phyloP scores from a whole-genome alignment of 257 asterid species.

The Rehmannia glutinosa region DNA sequence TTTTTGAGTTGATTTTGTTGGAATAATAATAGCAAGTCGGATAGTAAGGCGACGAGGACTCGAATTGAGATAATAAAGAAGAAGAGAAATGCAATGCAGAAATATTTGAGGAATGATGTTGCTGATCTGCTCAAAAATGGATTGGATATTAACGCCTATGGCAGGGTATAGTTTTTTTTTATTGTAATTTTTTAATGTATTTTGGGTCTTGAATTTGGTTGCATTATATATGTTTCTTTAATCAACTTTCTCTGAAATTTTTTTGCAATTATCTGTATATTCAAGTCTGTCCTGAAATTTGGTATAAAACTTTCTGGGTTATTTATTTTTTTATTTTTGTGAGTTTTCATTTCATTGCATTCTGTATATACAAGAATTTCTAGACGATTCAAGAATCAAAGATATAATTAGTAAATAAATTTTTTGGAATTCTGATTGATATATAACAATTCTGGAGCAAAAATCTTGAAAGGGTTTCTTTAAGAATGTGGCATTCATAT shows the following conservation, averaged over 20 bases:
- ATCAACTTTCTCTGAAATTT: not conserved
- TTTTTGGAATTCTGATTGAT: too few species aligned
- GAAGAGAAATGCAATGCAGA: conserved; percentile 77
- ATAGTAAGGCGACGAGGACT: conserved; percentile 46
- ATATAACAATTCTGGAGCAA: not conserved
- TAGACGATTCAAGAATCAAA: too few species aligned
- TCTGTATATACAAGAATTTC: not conserved
- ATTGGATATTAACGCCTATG: conserved; percentile 55
- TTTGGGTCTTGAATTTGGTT: not conserved
- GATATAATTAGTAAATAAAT: too few species aligned
- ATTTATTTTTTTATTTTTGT: too few species aligned
- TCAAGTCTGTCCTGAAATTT: too few species aligned
- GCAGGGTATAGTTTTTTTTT: conserved; percentile 48
- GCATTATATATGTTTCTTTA: not conserved
- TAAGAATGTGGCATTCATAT: too few species aligned
- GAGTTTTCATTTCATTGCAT: not conserved
- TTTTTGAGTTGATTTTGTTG: not conserved
- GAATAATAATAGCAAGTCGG: conserved; percentile 57
- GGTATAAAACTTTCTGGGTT: too few species aligned
- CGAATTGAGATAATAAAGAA: conserved; percentile 62
- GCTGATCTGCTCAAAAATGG: conserved; percentile 68
- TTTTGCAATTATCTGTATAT: too few species aligned
- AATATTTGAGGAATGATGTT: conserved; percentile 68
- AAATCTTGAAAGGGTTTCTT: not conserved
- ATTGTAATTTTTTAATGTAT: not conserved